Conservation (phyloP, 495 filamentous ascomycete genomes). For the Tuber aestivum region DNA sequence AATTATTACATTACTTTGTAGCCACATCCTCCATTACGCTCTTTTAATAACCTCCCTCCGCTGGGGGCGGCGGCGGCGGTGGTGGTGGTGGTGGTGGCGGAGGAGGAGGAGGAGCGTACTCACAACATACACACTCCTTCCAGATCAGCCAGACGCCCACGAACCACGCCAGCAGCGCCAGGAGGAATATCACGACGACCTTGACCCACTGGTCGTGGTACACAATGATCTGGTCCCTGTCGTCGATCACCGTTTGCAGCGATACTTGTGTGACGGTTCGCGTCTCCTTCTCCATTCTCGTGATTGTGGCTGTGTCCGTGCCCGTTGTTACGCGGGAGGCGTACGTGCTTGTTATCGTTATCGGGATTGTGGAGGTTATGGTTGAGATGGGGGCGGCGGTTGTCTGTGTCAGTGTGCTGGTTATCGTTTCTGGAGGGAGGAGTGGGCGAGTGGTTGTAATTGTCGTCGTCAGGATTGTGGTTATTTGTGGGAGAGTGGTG, state of each 20-base stretch:
- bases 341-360: background rate
- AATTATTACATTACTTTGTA: slow-evolving; percentile 1
- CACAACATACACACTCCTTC: background rate
- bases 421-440: background rate
- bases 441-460: background rate
- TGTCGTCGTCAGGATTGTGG: background rate
- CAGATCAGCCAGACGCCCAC: background rate
- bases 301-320: background rate
- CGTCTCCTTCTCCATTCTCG: background rate
- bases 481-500: background rate
- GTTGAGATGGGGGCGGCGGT: background rate
- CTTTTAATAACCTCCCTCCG: background rate
- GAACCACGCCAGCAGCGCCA: background rate
- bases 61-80: background rate
- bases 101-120: background rate
- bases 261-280: background rate
- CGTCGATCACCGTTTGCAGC: background rate
- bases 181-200: background rate
- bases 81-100: background rate
- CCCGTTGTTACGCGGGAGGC: background rate
- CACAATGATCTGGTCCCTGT: background rate
- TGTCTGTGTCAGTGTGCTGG: background rate
- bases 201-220: background rate
- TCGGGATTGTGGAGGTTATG: background rate
- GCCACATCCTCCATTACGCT: background rate